Conservation (phyloP, 331 rosid species). For the Pyrus hybrid region DNA sequence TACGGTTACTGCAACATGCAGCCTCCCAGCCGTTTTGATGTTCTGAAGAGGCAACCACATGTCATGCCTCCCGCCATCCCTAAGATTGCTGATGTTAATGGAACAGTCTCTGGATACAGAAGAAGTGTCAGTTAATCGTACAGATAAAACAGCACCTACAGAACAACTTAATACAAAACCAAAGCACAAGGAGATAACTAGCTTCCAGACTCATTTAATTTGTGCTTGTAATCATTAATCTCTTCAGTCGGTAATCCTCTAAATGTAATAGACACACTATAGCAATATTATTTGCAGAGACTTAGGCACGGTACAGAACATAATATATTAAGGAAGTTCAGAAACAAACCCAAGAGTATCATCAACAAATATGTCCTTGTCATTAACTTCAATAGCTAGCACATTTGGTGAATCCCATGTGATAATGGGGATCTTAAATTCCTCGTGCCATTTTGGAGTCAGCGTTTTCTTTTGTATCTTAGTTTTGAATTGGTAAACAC, state of each 20-base stretch:
- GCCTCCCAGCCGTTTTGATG: conserved; percentile 62
- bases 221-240: neutral
- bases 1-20: conserved; percentile 72
- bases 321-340: conserved; percentile 4
- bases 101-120: conserved; percentile 57
- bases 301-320: neutral
- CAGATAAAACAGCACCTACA: neutral
- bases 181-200: neutral
- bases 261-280: neutral
- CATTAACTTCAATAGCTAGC: conserved; percentile 61
- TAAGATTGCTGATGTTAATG: conserved; percentile 43
- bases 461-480: conserved; percentile 72
- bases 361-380: conserved; percentile 82
- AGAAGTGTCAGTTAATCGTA: conserved; percentile 8
- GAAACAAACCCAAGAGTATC: conserved; percentile 80
- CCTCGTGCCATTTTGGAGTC: conserved; percentile 77
- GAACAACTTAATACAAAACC: neutral
- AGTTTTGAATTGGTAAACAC: conserved; percentile 72
- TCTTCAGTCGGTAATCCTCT: neutral
- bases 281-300: neutral
- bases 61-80: conserved; percentile 71
- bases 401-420: conserved; percentile 67
- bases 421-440: conserved; percentile 77
- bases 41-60: conserved; percentile 79
- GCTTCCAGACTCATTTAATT: neutral